A percentile compares a stretch with the other conserved stretches of the same genome.
Evolutionary conservation across 208 protist genomes (phyloP).

Genomic region (Trypanosoma lewisi): DNA sequence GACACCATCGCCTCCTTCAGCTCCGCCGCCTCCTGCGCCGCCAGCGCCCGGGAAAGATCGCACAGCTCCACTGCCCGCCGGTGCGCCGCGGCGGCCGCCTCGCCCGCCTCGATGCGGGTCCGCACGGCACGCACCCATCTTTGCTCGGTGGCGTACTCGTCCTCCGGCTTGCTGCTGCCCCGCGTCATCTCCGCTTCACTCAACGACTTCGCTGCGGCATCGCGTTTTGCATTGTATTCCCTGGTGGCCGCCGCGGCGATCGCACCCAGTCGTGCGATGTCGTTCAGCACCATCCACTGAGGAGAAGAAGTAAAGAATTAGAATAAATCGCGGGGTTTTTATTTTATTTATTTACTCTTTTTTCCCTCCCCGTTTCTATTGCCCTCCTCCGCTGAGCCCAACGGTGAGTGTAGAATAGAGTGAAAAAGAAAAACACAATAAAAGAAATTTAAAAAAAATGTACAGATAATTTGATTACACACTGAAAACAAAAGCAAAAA

Average conservation of each 20-base stretch:
- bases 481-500: not conserved
- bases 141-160: not conserved
- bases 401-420: conserved; percentile 11
- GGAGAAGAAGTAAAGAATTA: not conserved
- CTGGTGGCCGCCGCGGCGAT: not conserved
- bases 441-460: not conserved
- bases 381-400: no score
- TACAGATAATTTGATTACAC: not conserved
- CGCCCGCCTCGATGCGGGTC: not conserved
- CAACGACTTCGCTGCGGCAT: not conserved
- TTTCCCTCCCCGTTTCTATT: no score
- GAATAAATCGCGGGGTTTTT: no score
- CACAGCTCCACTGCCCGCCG: not conserved
- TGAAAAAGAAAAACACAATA: conserved; percentile 4
- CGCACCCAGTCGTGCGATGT: not conserved
- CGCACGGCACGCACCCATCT: not conserved
- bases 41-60: not conserved
- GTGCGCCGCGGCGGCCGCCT: not conserved
- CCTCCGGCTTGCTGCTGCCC: not conserved
- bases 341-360: no score
- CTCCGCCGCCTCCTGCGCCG: not conserved
- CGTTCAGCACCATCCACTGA: not conserved
- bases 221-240: not conserved
- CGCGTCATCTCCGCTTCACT: not conserved
- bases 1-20: not conserved